Conservation (phyloP, 495 filamentous ascomycete genomes). For the Aspergillus nidulans region DNA sequence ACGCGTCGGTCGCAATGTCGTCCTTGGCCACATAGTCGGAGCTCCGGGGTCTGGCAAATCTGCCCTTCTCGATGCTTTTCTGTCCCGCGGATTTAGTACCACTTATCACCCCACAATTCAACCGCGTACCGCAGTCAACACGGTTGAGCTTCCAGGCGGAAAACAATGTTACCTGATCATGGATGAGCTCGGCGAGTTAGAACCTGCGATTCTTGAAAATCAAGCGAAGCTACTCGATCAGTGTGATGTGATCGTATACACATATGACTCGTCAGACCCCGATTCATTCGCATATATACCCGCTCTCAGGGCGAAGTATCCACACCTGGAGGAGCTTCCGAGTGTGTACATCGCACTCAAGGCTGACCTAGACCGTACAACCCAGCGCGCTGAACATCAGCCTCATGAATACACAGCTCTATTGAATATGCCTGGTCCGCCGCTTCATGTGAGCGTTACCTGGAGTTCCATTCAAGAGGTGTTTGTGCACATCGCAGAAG, state of each 20-base stretch:
- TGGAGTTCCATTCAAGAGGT: constrained; percentile 89
- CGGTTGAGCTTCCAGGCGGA: constrained; percentile 89
- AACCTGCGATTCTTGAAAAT: constrained; percentile 91
- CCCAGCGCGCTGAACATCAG: constrained; percentile 83
- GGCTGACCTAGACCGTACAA: constrained; percentile 90
- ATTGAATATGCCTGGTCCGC: constrained; percentile 69
- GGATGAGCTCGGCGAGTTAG: constrained; percentile 91
- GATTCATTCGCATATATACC: constrained; percentile 92
- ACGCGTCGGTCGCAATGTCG: constrained; percentile 90
- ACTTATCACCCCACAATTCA: constrained; percentile 95
- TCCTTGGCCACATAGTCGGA: constrained; percentile 90
- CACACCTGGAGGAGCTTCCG: constrained; percentile 80
- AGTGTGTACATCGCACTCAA: constrained; percentile 90
- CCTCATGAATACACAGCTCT: constrained; percentile 85
- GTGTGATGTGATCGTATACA: constrained; percentile 90
- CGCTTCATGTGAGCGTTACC: constrained; percentile 87
- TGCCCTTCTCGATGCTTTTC: constrained; percentile 81
- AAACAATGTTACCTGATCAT: constrained; percentile 97
- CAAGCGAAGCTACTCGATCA: constrained; percentile 83
- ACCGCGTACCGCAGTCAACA: constrained; percentile 88
- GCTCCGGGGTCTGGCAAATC: constrained; percentile 81
- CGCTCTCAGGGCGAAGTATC: constrained; percentile 69
- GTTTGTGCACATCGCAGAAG: constrained; percentile 85
- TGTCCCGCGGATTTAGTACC: constrained; percentile 77
- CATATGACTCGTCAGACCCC: constrained; percentile 93